These are phyloP conservation scores for Linum trigynum DNA, from an alignment of 345 rosid species.

Conservation along the genomic window DNA sequence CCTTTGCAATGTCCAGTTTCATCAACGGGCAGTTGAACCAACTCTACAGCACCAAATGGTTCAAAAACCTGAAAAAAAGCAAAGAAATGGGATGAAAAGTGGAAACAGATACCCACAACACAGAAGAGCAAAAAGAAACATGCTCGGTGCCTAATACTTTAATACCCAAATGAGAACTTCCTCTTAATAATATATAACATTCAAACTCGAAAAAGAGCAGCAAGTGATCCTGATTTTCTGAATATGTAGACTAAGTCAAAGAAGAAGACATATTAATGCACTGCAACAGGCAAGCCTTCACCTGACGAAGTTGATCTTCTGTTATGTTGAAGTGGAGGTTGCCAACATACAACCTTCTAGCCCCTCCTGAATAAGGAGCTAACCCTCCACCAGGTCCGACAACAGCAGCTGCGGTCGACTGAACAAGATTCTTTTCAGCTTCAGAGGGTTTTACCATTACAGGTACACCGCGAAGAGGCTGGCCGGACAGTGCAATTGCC, in stretches of 20 bases:
- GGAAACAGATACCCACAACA: not conserved
- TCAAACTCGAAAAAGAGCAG: not conserved
- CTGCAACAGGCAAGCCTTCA: slow-evolving; percentile 13
- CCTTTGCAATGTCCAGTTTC: slow-evolving; percentile 90
- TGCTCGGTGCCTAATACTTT: too few species aligned
- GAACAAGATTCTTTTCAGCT: slow-evolving; percentile 98
- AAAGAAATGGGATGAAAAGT: not conserved
- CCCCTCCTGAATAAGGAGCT: slow-evolving; percentile 81
- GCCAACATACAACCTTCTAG: slow-evolving; percentile 88
- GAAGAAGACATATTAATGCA: not conserved
- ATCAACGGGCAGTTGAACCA: slow-evolving; percentile 89
- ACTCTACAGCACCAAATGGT: slow-evolving; percentile 86
- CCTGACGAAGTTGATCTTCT: slow-evolving; percentile 88
- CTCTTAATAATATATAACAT: too few species aligned
- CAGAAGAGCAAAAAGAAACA: not conserved
- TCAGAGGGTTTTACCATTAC: slow-evolving; percentile 99
- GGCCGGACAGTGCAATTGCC: slow-evolving; percentile 99
- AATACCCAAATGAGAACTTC: not conserved
- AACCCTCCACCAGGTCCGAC: slow-evolving; percentile 42
- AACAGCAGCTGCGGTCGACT: slow-evolving; percentile 68
- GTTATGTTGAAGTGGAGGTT: slow-evolving; percentile 81
- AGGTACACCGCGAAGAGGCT: slow-evolving; percentile 86
- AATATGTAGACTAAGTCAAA: not conserved
- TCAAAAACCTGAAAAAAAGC: slow-evolving; percentile 65
- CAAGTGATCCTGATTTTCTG: not conserved